These are phyloP conservation scores for Limnanthes douglasii DNA, from an alignment of 345 rosid species.

Conservation along the genomic window DNA sequence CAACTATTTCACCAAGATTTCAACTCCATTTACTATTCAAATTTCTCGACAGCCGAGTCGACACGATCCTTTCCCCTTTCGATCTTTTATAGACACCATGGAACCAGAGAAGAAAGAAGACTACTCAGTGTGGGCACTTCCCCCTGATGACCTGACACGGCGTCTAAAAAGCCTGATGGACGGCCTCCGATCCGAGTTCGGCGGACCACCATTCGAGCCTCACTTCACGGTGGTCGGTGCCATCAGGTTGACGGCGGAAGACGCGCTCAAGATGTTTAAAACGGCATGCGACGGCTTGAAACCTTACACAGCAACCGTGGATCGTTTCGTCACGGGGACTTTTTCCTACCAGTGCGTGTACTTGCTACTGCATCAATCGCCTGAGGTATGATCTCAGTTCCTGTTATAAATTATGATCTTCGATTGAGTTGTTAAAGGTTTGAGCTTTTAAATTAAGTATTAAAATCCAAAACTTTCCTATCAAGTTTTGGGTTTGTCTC, in stretches of 20 bases:
- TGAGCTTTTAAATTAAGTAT: not conserved
- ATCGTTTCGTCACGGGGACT: conserved; percentile 51
- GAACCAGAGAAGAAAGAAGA: conserved; percentile 19
- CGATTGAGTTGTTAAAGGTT: not conserved
- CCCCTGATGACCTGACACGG: conserved; percentile 33
- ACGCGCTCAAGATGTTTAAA: conserved; percentile 41
- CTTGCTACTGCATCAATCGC: conserved; percentile 48
- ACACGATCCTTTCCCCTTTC: too few relatives aligned
- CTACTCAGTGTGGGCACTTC: conserved; percentile 82
- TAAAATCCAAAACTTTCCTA: not conserved
- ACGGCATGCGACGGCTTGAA: conserved; percentile 48
- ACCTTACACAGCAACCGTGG: conserved; percentile 34
- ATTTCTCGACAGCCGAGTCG: too few relatives aligned
- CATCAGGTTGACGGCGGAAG: conserved; percentile 37
- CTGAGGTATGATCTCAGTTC: conserved; percentile 67
- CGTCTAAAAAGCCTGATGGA: conserved; percentile 47
- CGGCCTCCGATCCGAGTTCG: conserved; percentile 49
- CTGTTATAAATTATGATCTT: too few relatives aligned
- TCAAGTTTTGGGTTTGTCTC: not conserved
- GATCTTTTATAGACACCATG: too few relatives aligned
- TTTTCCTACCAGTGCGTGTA: conserved; percentile 64
- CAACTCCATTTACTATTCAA: too few relatives aligned
- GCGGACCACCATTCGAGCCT: conserved; percentile 69
- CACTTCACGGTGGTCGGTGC: conserved; percentile 74
- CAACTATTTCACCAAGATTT: too few relatives aligned